Evolutionary conservation across 352 stramenopile genomes (phyloP).

Genomic region (Phytopythium chamaehyphon): DNA sequence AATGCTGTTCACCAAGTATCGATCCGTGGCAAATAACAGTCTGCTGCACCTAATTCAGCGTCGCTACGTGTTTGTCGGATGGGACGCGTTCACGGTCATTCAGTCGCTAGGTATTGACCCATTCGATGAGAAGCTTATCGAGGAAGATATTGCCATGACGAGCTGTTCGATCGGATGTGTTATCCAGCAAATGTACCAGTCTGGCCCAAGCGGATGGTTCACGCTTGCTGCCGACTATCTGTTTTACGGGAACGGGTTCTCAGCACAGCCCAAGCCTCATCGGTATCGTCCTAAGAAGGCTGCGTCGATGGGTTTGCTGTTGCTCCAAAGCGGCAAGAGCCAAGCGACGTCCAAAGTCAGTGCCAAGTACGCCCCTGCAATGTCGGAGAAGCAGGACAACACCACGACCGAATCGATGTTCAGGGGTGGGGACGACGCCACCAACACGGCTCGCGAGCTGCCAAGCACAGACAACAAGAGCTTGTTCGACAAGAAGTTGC

Average conservation of each 20-base stretch:
- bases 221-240: slow-evolving; percentile 45
- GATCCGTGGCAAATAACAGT: slow-evolving; percentile 36
- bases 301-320: slow-evolving; percentile 24
- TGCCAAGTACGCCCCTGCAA: neutral
- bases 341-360: slow-evolving; percentile 1
- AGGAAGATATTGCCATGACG: slow-evolving; percentile 15
- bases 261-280: slow-evolving; percentile 22
- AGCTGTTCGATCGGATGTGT: slow-evolving; percentile 39
- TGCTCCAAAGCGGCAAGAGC: slow-evolving; percentile 12
- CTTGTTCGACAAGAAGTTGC: slow-evolving; percentile 40
- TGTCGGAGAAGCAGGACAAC: neutral
- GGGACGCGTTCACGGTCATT: slow-evolving; percentile 32
- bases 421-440: neutral
- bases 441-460: slow-evolving; percentile 4
- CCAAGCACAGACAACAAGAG: slow-evolving; percentile 23
- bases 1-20: slow-evolving; percentile 37
- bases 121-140: slow-evolving; percentile 17
- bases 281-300: slow-evolving; percentile 31
- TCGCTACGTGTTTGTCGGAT: slow-evolving; percentile 45
- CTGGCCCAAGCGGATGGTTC: slow-evolving; percentile 39
- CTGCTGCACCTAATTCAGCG: slow-evolving; percentile 40
- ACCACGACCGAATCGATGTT: slow-evolving; percentile 2
- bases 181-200: slow-evolving; percentile 44
- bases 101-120: slow-evolving; percentile 47
- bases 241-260: slow-evolving; percentile 37